Percentiles rank a stretch among this genome's conserved stretches.
These are phyloP conservation scores for Ogataea degrootiae DNA, from an alignment of 805 yeast genomes.

Conservation along the genomic window DNA sequence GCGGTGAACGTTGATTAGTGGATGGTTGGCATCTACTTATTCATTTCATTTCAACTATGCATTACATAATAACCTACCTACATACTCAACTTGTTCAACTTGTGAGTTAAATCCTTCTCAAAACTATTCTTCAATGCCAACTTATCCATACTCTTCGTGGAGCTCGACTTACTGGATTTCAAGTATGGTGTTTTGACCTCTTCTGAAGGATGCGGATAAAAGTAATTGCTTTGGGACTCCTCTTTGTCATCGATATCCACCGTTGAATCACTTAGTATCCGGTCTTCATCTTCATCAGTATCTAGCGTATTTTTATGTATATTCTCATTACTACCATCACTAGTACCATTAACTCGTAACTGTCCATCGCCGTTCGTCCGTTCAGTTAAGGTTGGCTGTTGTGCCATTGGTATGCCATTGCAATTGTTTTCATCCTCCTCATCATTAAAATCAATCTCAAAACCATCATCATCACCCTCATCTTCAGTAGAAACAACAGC, in stretches of 20 bases:
- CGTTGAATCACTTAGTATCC: constrained; percentile 33
- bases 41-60: no score
- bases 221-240: constrained; percentile 46
- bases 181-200: constrained; percentile 23
- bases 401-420: not conserved
- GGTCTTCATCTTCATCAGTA: not conserved
- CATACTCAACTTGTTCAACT: constrained; percentile 3
- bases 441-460: constrained; percentile 32
- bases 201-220: constrained; percentile 43
- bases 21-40: no score
- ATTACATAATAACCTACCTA: not conserved
- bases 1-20: no score
- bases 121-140: constrained; percentile 3
- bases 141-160: constrained; percentile 4
- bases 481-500: constrained; percentile 3
- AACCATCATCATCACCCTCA: constrained; percentile 14
- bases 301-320: not conserved
- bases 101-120: constrained; percentile 7
- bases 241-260: constrained; percentile 45
- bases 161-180: constrained; percentile 3
- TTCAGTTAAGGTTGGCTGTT: not conserved
- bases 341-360: not conserved
- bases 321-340: not conserved
- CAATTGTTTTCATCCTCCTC: constrained; percentile 5
- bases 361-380: not conserved